phyloP scores from a whole-genome alignment of 192 early-diverging fungal species.

The Chytriomyces confervae region DNA sequence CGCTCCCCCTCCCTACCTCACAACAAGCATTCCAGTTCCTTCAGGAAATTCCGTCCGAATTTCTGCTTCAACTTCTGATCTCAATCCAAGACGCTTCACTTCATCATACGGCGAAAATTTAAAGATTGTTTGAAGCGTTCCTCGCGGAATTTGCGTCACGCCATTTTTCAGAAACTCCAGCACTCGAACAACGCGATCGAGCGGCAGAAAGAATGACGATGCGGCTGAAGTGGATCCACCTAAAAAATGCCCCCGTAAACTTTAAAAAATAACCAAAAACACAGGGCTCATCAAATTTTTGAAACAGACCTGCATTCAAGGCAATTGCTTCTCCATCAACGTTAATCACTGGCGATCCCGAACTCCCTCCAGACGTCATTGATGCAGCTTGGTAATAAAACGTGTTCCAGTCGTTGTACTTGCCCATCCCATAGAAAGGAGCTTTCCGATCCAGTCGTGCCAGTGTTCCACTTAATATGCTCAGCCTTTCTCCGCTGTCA shows the following conservation, averaged over 20 bases:
- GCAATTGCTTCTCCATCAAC: constrained; percentile 81
- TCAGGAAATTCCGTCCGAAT: constrained; percentile 63
- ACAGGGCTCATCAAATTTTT: background rate
- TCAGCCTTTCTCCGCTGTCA: constrained; percentile 49
- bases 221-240: constrained; percentile 69
- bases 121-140: constrained; percentile 55
- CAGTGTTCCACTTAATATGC: constrained; percentile 51
- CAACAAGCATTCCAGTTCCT: constrained; percentile 76
- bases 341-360: constrained; percentile 81
- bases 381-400: constrained; percentile 79
- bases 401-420: constrained; percentile 53
- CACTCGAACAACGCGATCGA: constrained; percentile 60
- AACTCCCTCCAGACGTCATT: constrained; percentile 77
- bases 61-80: constrained; percentile 60
- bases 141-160: constrained; percentile 38
- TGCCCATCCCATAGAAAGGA: constrained; percentile 46
- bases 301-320: constrained; percentile 67
- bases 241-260: background rate
- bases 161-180: constrained; percentile 40
- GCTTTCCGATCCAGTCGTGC: constrained; percentile 51
- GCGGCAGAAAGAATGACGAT: constrained; percentile 82
- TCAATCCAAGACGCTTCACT: constrained; percentile 71
- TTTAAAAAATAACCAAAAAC: background rate
- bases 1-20: constrained; percentile 51
- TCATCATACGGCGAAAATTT: constrained; percentile 50